Evolutionary conservation across 768 basidiomycete genomes (phyloP).

Genomic region (Suillus clintonianus): DNA sequence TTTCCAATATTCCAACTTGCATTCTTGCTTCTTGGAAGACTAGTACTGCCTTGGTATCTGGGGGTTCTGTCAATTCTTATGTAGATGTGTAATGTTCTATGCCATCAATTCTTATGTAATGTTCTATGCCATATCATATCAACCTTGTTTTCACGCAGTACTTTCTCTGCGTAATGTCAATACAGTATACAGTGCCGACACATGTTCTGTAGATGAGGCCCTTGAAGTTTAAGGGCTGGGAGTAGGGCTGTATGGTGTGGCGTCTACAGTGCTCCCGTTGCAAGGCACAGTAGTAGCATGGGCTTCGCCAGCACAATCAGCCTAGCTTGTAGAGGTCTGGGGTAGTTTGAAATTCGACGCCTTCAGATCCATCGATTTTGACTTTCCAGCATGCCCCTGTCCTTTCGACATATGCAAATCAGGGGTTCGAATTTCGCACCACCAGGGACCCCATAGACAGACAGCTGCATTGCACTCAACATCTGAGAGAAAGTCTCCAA

Average conservation of each 20-base stretch:
- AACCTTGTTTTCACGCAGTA: background rate
- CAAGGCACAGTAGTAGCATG: background rate
- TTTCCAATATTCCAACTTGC: background rate
- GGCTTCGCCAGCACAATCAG: background rate
- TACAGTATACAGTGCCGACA: background rate
- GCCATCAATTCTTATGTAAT: background rate
- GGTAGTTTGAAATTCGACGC: background rate
- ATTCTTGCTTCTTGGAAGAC: background rate
- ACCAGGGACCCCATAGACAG: background rate
- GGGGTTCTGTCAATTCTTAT: background rate
- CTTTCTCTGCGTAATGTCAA: background rate
- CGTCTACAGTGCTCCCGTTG: background rate
- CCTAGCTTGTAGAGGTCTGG: background rate
- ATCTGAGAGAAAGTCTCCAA: background rate
- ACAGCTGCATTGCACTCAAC: background rate
- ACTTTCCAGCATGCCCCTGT: background rate
- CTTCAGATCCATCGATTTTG: background rate
- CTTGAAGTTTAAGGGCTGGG: too few species aligned
- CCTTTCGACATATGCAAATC: background rate
- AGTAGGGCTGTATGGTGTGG: background rate
- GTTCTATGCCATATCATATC: background rate
- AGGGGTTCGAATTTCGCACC: background rate
- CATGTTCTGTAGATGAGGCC: background rate
- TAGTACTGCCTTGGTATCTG: too few species aligned
- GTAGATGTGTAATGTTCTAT: background rate